Evolutionary conservation across 805 yeast species (phyloP).

Genomic region (Middelhovenomyces tepae): DNA sequence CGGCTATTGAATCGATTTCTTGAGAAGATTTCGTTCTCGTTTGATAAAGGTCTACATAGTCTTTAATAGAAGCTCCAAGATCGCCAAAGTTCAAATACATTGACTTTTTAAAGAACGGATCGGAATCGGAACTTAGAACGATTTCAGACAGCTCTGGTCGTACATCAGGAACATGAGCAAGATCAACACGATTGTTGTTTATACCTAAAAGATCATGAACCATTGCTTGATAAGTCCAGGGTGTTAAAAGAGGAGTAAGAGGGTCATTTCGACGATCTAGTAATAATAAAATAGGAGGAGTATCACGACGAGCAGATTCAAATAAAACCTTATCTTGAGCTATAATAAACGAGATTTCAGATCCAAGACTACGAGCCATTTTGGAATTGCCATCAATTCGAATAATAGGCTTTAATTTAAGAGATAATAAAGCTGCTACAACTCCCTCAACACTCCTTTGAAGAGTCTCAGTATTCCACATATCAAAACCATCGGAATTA

Average conservation of each 20-base stretch:
- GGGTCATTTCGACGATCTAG: conserved; percentile 88
- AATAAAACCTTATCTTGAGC: conserved; percentile 43
- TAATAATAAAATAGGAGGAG: conserved; percentile 64
- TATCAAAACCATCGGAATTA: conserved; percentile 24
- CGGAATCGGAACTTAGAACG: conserved; percentile 61
- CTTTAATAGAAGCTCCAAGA: conserved; percentile 75
- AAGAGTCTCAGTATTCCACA: conserved; percentile 41
- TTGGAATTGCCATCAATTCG: conserved; percentile 66
- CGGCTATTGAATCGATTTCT: conserved; percentile 70
- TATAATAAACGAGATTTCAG: conserved; percentile 40
- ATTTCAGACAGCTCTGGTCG: conserved; percentile 53
- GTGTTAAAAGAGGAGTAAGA: conserved; percentile 80
- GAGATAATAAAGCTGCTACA: conserved; percentile 53
- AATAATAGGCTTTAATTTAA: conserved; percentile 70
- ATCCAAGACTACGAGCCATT: conserved; percentile 58
- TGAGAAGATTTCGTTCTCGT: conserved; percentile 65
- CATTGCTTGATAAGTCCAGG: conserved; percentile 99
- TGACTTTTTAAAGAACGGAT: conserved; percentile 66
- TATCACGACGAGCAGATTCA: conserved; percentile 55
- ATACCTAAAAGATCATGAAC: conserved; percentile 87
- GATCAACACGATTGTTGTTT: conserved; percentile 66
- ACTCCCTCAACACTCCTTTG: conserved; percentile 37
- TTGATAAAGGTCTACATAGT: conserved; percentile 76
- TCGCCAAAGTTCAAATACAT: conserved; percentile 94
- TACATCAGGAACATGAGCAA: conserved; percentile 47